Evolutionary conservation across 2,329 filamentous ascomycete genomes (phyloP).

Genomic region (Sporothrix brunneoviolacea): DNA sequence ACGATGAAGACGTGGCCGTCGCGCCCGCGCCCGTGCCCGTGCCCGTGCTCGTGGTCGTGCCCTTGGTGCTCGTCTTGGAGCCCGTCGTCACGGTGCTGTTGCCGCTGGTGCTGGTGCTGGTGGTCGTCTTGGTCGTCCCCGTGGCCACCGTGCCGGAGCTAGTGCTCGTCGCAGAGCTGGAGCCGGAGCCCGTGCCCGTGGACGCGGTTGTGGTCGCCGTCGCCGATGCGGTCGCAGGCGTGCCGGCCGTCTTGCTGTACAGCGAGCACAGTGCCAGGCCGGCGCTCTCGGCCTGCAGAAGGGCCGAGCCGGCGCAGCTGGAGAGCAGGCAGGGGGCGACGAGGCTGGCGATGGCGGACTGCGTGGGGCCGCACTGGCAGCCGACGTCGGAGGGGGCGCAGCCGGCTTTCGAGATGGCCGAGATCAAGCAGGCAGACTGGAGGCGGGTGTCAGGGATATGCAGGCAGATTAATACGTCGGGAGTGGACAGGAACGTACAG

Average conservation of each 20-base stretch:
- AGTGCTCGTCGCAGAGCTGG: constrained; percentile 3
- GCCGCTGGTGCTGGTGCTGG: background rate
- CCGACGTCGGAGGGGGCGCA: constrained; percentile 39
- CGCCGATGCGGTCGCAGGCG: constrained; percentile 8
- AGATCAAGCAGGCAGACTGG: constrained; percentile 40
- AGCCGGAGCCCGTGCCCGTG: constrained; percentile 5
- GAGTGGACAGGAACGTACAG: too few relatives aligned
- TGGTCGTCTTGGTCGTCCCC: background rate
- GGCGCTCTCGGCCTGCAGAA: constrained; percentile 25
- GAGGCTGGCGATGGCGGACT: constrained; percentile 25
- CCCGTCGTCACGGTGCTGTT: constrained; percentile 15
- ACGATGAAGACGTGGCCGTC: background rate
- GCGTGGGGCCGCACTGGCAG: constrained; percentile 43
- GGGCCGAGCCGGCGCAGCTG: constrained; percentile 23
- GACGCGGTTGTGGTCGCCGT: constrained; percentile 7
- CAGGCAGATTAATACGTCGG: too few relatives aligned
- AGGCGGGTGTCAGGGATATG: background rate
- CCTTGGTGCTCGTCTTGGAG: constrained; percentile 5
- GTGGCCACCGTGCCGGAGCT: background rate
- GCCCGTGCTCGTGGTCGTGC: background rate
- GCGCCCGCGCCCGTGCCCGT: background rate
- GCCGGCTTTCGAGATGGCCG: constrained; percentile 39
- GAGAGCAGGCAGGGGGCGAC: constrained; percentile 28
- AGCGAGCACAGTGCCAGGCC: constrained; percentile 27
- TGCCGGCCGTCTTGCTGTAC: constrained; percentile 21